Evolutionary conservation across 306 rosid genomes (phyloP).

Genomic region (Trifolium fragiferum): DNA sequence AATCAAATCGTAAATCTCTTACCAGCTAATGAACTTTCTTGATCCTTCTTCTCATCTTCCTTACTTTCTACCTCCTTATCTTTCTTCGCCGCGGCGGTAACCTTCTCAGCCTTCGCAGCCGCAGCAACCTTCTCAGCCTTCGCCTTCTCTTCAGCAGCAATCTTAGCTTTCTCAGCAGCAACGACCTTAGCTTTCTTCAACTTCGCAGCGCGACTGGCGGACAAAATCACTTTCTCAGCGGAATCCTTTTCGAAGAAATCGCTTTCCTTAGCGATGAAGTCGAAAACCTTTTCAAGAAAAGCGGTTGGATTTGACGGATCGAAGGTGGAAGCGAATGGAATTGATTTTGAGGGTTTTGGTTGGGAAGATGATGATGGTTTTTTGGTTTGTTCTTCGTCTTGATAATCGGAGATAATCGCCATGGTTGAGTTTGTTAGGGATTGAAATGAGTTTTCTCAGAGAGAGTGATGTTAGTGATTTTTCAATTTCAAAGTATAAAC

Average conservation of each 20-base stretch:
- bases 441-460: neutral
- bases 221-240: conserved; percentile 55
- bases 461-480: neutral
- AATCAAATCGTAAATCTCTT: neutral
- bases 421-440: neutral
- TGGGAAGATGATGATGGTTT: neutral
- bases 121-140: conserved; percentile 38
- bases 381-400: neutral
- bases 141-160: conserved; percentile 4
- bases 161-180: conserved; percentile 37
- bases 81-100: conserved; percentile 16
- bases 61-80: conserved; percentile 3
- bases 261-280: conserved; percentile 72
- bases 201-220: conserved; percentile 42
- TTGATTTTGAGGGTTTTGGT: neutral
- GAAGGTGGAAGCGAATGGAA: conserved; percentile 54
- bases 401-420: conserved; percentile 31
- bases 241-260: conserved; percentile 56
- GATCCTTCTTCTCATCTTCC: conserved; percentile 22
- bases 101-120: conserved; percentile 21
- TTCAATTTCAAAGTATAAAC: neutral
- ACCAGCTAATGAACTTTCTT: conserved; percentile 45
- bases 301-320: conserved; percentile 67
- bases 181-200: conserved; percentile 2
- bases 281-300: conserved; percentile 62